phyloP scores from a whole-genome alignment of 2,329 filamentous ascomycete species.

The Orbilia blumenaviensis region DNA sequence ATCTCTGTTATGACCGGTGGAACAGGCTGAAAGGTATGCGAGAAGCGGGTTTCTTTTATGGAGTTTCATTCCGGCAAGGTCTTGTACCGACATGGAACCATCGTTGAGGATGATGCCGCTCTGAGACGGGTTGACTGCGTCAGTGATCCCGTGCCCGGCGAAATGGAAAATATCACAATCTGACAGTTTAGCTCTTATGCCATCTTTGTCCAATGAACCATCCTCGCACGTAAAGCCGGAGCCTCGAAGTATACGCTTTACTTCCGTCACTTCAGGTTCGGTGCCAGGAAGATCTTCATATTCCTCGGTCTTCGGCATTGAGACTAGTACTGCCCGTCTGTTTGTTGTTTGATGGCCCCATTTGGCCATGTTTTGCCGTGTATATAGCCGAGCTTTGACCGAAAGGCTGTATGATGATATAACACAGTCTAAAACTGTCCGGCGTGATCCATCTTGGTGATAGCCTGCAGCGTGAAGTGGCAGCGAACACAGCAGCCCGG shows the following conservation, averaged over 20 bases:
- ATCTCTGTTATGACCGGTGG: slow-evolving; percentile 56
- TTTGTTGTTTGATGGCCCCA: slow-evolving; percentile 1
- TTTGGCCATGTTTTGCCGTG: not conserved
- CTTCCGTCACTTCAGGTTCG: not conserved
- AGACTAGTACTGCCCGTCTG: not conserved
- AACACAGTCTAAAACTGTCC: slow-evolving; percentile 57
- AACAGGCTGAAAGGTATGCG: slow-evolving; percentile 59
- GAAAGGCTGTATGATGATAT: slow-evolving; percentile 28
- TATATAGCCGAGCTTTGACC: slow-evolving; percentile 14
- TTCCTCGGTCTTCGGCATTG: not conserved
- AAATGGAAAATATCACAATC: slow-evolving; percentile 62
- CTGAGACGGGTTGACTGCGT: slow-evolving; percentile 58
- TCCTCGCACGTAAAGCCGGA: not conserved
- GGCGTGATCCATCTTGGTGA: slow-evolving; percentile 53
- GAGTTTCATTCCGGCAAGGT: slow-evolving; percentile 56
- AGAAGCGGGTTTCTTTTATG: not conserved
- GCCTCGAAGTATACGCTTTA: not conserved
- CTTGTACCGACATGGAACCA: slow-evolving; percentile 59
- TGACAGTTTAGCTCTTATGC: not conserved
- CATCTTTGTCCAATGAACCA: not conserved
- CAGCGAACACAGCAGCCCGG: slow-evolving; percentile 58
- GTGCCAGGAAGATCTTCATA: not conserved
- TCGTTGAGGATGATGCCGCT: slow-evolving; percentile 59
- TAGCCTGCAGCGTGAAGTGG: slow-evolving; percentile 61
- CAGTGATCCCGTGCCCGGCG: slow-evolving; percentile 60